Evolutionary conservation across 352 stramenopile species (phyloP), one percentile per base, ranked within the genome.

Genomic region (Phytophthora multivora): DNA sequence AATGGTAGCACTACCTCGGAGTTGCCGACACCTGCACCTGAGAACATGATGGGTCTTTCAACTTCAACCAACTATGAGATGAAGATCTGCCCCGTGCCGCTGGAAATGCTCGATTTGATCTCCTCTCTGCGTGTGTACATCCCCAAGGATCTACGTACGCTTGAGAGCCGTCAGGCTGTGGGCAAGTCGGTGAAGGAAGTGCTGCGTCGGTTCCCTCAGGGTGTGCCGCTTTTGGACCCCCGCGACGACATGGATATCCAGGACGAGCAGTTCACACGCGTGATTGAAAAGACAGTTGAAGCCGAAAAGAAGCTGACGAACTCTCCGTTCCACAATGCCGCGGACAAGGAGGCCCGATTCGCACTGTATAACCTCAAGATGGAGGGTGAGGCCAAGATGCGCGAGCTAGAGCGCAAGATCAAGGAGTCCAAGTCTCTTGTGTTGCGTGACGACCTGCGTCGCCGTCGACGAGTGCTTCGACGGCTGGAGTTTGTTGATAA

Each of bases 381-480:
- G 66, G 86, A 97, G 58, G 73, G 95, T 23, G 82, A 97, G 50
- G 89, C 97, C 26, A 91, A 97, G 68, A 94, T 97, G 51, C 91
- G 91, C 50, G 74, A 97, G 51, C 71, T 99, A 4, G 83, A 97
- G 63, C 92, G 96, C 39, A 95, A 99, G 77, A 98, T 98, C 41
- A 91, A 93, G 70, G 88, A 91, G 76, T 91, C 86, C 41, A 96
- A 99, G 80, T 96, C 85, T 4, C 90, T 99, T 39, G 95, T 98
- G 15, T 92, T 99, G 83, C 97, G 97, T 53, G 97, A 98, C 40
- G 89, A 97, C 39, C 70, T 99, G 46, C 91, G 95, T 53, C 93
- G 97, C 36, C 98, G 98, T 66, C 98, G 98, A 57, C 80, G 93
- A 48, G 97, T 99, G 23, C 81, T 99, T 36, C 93, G 96, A 18